Evolutionary conservation across 306 rosid genomes (phyloP).

Genomic region (Sindora glabra): DNA sequence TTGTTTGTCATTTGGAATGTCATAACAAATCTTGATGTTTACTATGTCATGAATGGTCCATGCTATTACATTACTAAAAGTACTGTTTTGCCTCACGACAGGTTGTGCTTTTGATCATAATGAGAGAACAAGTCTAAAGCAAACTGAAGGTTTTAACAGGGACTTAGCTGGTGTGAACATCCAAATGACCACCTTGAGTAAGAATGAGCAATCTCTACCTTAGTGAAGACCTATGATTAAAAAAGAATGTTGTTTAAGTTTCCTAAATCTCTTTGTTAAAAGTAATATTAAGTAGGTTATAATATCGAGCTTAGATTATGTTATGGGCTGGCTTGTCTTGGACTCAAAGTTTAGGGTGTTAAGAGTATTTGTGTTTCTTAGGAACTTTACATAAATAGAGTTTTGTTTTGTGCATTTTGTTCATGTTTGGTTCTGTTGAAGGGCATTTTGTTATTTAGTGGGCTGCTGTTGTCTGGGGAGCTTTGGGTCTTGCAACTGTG

Average conservation of each 20-base stretch:
- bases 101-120: slow-evolving; percentile 19
- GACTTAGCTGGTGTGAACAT: slow-evolving; percentile 17
- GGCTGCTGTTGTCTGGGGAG: no score
- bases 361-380: no score
- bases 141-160: slow-evolving; percentile 18
- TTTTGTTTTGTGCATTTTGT: no score
- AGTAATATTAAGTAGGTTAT: no score
- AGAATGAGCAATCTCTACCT: slow-evolving; percentile 16
- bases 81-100: slow-evolving; percentile 19
- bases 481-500: no score
- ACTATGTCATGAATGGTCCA: background rate
- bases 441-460: no score
- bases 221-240: background rate
- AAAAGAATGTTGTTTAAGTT: background rate
- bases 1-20: slow-evolving; percentile 1
- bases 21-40: background rate
- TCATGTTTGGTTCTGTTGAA: no score
- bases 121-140: slow-evolving; percentile 3
- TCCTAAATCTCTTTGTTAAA: no score
- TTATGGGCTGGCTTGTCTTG: no score
- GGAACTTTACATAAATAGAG: no score
- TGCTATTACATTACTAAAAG: slow-evolving; percentile 1
- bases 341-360: no score
- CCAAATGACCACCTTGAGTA: slow-evolving; percentile 16
- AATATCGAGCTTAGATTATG: no score